Base-by-base conservation (phyloP, 352 stramenopile species). In the Plasmopara halstedii region DNA sequence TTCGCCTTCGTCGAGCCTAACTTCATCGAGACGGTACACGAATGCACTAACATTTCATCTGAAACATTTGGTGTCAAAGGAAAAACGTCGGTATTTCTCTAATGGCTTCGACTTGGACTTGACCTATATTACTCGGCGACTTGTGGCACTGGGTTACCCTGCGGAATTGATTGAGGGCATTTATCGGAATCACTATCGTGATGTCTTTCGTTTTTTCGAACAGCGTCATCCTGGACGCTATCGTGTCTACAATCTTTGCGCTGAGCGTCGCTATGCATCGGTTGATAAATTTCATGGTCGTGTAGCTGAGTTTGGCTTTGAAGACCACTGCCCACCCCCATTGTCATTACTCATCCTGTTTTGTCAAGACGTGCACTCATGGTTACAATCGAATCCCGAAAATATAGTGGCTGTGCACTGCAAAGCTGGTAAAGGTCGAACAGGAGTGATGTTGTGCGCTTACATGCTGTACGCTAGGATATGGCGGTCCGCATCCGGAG, bases 61-160 rank as follows among this genome's bases (percentile, higher is more conserved):
- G 38, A 88, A 88, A 48, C 75, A 97, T 33, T 58, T 93, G 33
- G 87, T 96, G 20, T 95, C 82, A 39, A 92, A 94, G 61, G 89
- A 94, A 50, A 96, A 96, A 65, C 70, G 74, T 14, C 68, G 87
- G 1, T 94, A 90, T 55, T 71, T 72, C 21, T 72, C 86, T 50
- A 80, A 94, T 26, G 87, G 84, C 42, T 97, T 95, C 63, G 87
- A 96, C 43, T 66, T 97, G 41, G 88, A 97, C 58, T 74, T 97
- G 64, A 91, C 83, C 22, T 97, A 97, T 62, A 81, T 97, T 18
- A 91, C 84, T 11, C 58, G 61, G 39, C 68, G 77, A 4, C 67
- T 97, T 19, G 92, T 97, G 38, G 85, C 85, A 10, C 79, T 95
- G 27, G 88, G 88, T 11, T 97, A 95, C 54, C 88, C 88, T 2